Conservation (phyloP, 2,329 filamentous ascomycete species). For the Colletotrichum abscissum region DNA sequence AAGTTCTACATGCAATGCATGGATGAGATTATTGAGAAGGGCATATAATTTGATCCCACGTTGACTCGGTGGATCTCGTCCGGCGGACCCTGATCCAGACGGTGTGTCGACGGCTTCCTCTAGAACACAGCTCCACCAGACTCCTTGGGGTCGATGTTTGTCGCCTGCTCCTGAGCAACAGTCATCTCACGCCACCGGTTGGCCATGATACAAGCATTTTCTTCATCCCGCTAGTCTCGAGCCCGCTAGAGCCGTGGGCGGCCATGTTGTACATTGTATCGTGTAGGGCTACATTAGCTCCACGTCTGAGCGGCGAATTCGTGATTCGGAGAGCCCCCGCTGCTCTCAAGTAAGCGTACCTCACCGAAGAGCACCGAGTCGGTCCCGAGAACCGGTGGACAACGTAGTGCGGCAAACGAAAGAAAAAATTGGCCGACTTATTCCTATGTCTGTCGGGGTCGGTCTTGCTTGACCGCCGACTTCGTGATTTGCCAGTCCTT, state of each 20-base stretch:
- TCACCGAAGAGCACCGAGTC: constrained; percentile 6
- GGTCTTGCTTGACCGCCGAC: constrained; percentile 2
- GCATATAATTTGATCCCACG: background rate
- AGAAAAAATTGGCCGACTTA: background rate
- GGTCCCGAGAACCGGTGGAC: constrained; percentile 9
- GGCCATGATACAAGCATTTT: background rate
- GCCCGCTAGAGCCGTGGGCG: background rate
- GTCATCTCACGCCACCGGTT: background rate
- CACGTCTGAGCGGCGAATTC: constrained; percentile 4
- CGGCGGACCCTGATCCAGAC: background rate
- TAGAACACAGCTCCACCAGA: background rate
- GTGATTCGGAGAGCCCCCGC: background rate
- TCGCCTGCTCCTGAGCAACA: no score
- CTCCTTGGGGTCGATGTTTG: background rate
- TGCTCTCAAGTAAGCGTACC: background rate
- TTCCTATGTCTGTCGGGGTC: background rate
- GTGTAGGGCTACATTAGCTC: background rate
- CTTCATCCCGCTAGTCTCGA: background rate
- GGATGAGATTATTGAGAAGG: background rate
- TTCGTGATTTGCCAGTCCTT: background rate
- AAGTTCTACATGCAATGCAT: background rate
- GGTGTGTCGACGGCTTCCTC: background rate
- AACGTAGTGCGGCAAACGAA: background rate
- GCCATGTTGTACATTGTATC: background rate
- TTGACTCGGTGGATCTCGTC: background rate